Evolutionary conservation across 164 flowering plant genomes (phyloP).

Genomic region (Macadamia integrifolia): DNA sequence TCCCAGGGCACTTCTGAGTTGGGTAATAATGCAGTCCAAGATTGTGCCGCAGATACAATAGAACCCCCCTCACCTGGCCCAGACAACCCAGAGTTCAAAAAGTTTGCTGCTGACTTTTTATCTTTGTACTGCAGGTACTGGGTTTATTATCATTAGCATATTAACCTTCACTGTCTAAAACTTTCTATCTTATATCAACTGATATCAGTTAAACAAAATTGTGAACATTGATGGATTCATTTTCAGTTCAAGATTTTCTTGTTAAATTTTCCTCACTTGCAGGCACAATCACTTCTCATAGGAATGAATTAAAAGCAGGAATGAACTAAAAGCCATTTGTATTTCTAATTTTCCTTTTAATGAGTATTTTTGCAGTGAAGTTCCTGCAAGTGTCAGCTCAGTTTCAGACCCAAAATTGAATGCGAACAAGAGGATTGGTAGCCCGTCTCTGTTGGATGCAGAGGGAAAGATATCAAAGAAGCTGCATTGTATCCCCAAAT

Average conservation of each 20-base stretch:
- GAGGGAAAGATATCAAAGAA: constrained; percentile 39
- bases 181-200: not conserved
- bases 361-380: constrained; percentile 36
- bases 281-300: not conserved
- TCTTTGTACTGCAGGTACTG: constrained; percentile 76
- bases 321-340: not conserved
- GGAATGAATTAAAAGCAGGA: not conserved
- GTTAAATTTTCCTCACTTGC: constrained; percentile 1
- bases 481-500: constrained; percentile 24
- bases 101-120: constrained; percentile 58
- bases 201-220: not conserved
- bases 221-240: not conserved
- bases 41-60: constrained; percentile 9
- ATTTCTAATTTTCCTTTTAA: not conserved
- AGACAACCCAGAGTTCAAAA: constrained; percentile 45
- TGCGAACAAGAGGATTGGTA: constrained; percentile 43
- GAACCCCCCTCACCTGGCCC: constrained; percentile 10
- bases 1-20: constrained; percentile 5
- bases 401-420: constrained; percentile 23
- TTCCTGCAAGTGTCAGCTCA: constrained; percentile 28
- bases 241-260: not conserved
- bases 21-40: constrained; percentile 12
- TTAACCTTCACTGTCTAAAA: not conserved
- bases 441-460: constrained; percentile 32
- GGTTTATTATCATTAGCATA: not conserved